Conservation (phyloP, 129 eudicot species). For the Flaveria bidentis region DNA sequence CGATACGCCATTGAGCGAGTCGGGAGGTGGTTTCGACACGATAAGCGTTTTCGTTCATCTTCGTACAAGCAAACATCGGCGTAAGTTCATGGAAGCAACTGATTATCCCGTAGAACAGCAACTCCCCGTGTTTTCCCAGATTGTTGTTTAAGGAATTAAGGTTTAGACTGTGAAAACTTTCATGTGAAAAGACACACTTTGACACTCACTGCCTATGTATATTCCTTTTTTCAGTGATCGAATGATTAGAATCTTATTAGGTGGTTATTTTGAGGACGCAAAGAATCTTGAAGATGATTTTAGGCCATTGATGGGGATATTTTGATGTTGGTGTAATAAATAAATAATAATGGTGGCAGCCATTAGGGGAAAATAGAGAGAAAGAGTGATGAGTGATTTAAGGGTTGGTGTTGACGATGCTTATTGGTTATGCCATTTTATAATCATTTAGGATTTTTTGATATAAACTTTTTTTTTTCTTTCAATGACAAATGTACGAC, state of each 20-base stretch:
- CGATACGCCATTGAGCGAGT: slow-evolving; percentile 97
- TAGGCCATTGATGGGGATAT: slow-evolving; percentile 50
- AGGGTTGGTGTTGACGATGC: slow-evolving; percentile 25
- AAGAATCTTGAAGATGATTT: slow-evolving; percentile 43
- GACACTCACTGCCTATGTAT: slow-evolving; percentile 10
- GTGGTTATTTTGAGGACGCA: slow-evolving; percentile 48
- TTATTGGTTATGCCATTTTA: slow-evolving; percentile 15
- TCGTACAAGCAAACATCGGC: slow-evolving; percentile 48
- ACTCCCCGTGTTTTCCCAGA: slow-evolving; percentile 89
- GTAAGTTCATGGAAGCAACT: slow-evolving; percentile 89
- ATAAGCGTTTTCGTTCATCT: slow-evolving; percentile 61
- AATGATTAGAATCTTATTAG: not conserved
- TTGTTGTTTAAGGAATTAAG: slow-evolving; percentile 43
- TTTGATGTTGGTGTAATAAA: not conserved
- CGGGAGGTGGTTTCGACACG: slow-evolving; percentile 90
- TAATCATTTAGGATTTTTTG: not conserved
- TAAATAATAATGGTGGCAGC: not conserved
- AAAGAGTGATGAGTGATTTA: not conserved
- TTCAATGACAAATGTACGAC: too few species aligned
- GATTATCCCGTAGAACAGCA: slow-evolving; percentile 58
- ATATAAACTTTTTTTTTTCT: too few species aligned
- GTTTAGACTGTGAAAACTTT: slow-evolving; percentile 28
- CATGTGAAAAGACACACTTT: slow-evolving; percentile 18
- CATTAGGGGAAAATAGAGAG: slow-evolving; percentile 13
- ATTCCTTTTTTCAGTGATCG: not conserved